Evolutionary conservation across 1,284 basidiomycete species (phyloP), one percentile per base, ranked within the genome.

Genomic region (Leccinum proliferum): DNA sequence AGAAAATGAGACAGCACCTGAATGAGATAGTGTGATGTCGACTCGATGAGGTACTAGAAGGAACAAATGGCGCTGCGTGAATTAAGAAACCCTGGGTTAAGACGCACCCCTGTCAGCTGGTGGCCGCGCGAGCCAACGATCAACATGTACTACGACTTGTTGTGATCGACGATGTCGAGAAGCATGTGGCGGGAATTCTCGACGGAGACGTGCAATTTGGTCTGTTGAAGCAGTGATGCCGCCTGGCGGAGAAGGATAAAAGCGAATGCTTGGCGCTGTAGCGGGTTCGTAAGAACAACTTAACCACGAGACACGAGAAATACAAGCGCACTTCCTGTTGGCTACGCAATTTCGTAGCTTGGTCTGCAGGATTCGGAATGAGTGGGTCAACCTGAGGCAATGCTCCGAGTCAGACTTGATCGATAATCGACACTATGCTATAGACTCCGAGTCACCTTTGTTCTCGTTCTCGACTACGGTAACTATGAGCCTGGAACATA

Each of bases 21-120:
- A 55, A 98, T 94, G 58, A 98, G 87, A 74, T 99, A 99, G 76
- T 98, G 94, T 4, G 93, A 96, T 1, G 95, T 98, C 3, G 94
- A 96, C n/a, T 96, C 96, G 43, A 98, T 87, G 6, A 98, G 81
- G 70, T 96, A 32, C 95, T 94, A 70, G 2, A 9, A 35, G 48
- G 46, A 57, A 48, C 1, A 14, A 5, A 15, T 9, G 29, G 14
- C 14, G 35, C 18, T 12, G 34, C 25, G 18, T 29, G 29, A 50
- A 29, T 6, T 4, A n/a, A 8, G 7, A 2, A 32, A 10, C 12
- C 5, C 35, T 12, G 37, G 18, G 12, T 43, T 9, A 60, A 59
- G 14, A 67, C 85, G 66, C 63, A 93, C 92, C 93, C 1, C 95
- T 73, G 96, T 96, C 62, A 98, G 76, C 69, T 94, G 90, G 29